Conservation (phyloP, 148 eudicot species). For the Oxyria digyna region DNA sequence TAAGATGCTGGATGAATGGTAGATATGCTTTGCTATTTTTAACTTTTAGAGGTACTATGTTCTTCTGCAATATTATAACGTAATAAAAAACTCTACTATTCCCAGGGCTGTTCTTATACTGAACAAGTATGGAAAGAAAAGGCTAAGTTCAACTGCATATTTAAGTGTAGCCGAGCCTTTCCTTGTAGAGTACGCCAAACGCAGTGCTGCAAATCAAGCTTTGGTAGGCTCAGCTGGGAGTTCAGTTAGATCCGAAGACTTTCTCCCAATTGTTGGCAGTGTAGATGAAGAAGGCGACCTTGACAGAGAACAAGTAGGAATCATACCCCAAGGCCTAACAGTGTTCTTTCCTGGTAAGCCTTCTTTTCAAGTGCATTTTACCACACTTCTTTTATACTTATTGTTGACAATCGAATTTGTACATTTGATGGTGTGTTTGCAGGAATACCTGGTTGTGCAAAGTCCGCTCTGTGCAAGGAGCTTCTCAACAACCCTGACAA, state of each 20-base stretch:
- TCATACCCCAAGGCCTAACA: conserved; percentile 49
- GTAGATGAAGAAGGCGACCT: conserved; percentile 87
- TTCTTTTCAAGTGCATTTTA: too few species aligned
- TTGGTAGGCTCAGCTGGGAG: conserved; percentile 84
- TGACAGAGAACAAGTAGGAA: conserved; percentile 34
- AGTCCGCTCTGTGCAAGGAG: conserved; percentile 90
- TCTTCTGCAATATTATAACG: background rate
- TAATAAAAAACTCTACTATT: conserved; percentile 5
- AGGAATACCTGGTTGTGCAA: conserved; percentile 99
- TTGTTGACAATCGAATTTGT: background rate
- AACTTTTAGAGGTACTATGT: background rate
- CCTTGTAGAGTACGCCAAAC: conserved; percentile 86
- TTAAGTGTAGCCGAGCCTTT: conserved; percentile 91
- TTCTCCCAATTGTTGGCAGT: conserved; percentile 59
- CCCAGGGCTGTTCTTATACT: conserved; percentile 65
- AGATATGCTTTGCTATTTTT: conserved; percentile 9
- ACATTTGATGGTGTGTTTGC: conserved; percentile 9
- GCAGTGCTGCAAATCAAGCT: conserved; percentile 63
- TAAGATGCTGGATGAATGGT: conserved; percentile 97
- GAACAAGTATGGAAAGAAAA: conserved; percentile 54
- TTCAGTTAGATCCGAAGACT: conserved; percentile 71
- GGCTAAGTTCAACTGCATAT: conserved; percentile 50
- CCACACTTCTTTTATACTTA: too few species aligned
- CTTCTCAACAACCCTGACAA: conserved; percentile 38
- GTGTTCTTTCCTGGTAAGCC: conserved; percentile 87